These are phyloP conservation scores for Aspergillus floridensis DNA, from an alignment of 2,329 filamentous ascomycete species.

Conservation along the genomic window DNA sequence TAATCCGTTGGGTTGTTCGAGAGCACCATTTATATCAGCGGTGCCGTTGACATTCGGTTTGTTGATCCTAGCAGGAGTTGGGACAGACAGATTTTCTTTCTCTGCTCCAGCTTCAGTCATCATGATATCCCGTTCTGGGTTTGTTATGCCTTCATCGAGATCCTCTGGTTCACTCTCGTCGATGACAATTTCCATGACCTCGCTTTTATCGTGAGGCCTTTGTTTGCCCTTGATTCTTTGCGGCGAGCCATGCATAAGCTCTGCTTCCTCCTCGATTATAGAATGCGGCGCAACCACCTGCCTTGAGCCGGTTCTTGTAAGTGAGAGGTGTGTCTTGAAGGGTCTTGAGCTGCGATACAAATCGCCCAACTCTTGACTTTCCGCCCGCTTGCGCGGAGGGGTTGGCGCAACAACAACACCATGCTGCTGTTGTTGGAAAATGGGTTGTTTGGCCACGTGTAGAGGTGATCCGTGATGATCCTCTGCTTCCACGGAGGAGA, in stretches of 20 bases:
- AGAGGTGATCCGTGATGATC: constrained; percentile 21
- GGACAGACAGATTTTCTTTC: not conserved
- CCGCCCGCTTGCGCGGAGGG: constrained; percentile 15
- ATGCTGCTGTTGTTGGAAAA: constrained; percentile 1
- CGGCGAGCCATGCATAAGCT: not conserved
- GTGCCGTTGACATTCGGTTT: not conserved
- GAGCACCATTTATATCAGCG: not conserved
- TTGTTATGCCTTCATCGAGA: not conserved
- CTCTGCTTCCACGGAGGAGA: constrained; percentile 29
- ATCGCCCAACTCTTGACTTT: constrained; percentile 29
- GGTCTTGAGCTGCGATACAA: constrained; percentile 15
- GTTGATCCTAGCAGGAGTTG: not conserved
- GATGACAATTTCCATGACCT: not conserved
- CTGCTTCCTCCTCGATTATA: not conserved
- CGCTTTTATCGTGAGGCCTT: not conserved
- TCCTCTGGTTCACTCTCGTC: not conserved
- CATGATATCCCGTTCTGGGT: not conserved
- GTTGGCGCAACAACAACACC: constrained; percentile 7
- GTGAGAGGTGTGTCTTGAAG: not conserved
- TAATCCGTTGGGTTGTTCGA: constrained; percentile 1
- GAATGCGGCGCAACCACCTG: constrained; percentile 7
- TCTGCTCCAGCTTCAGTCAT: not conserved
- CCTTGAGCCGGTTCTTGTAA: constrained; percentile 3
- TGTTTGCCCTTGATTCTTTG: not conserved
- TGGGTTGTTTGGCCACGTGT: constrained; percentile 4